Percentiles rank a stretch among this genome's conserved stretches.
Conservation (phyloP, 2,329 filamentous ascomycete species). For the Paecilomyces variotii region DNA sequence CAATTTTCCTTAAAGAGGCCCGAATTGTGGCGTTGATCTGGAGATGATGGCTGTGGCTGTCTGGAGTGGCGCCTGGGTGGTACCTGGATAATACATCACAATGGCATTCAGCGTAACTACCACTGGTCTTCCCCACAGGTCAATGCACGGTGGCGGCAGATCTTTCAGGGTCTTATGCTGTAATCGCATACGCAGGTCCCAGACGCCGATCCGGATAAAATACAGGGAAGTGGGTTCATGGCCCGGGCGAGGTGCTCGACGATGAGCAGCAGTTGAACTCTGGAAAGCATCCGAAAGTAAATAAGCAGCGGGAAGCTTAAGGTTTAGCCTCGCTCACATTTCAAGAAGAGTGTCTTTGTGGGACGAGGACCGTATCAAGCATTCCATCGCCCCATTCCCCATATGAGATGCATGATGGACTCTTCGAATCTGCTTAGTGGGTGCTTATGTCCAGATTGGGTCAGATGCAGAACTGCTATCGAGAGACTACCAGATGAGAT, state of each 20-base stretch:
- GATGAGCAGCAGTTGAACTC: not conserved
- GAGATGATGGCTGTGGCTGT: slow-evolving; percentile 9
- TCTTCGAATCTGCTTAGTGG: slow-evolving; percentile 4
- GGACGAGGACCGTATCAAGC: slow-evolving; percentile 1
- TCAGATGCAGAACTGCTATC: slow-evolving; percentile 7
- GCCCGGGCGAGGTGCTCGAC: not conserved
- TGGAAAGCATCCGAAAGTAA: slow-evolving; percentile 3
- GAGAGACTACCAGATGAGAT: slow-evolving; percentile 7
- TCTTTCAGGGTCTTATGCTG: slow-evolving; percentile 13
- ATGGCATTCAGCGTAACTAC: slow-evolving; percentile 6
- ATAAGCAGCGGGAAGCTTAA: slow-evolving; percentile 3
- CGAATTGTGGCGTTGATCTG: slow-evolving; percentile 8
- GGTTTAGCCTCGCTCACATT: slow-evolving; percentile 1
- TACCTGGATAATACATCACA: slow-evolving; percentile 9
- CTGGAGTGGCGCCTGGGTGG: slow-evolving; percentile 6
- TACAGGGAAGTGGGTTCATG: not conserved
- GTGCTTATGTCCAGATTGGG: slow-evolving; percentile 6
- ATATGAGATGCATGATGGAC: slow-evolving; percentile 1
- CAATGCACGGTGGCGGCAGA: slow-evolving; percentile 12
- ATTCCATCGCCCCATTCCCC: slow-evolving; percentile 10
- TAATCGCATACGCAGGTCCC: slow-evolving; percentile 10
- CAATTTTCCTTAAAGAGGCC: slow-evolving; percentile 2
- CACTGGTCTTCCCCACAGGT: slow-evolving; percentile 7
- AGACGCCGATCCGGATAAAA: slow-evolving; percentile 6
- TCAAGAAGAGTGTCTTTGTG: not conserved